These are phyloP conservation scores for Dorcoceras hygrometricum DNA, from an alignment of 257 asterid species.

Conservation along the genomic window DNA sequence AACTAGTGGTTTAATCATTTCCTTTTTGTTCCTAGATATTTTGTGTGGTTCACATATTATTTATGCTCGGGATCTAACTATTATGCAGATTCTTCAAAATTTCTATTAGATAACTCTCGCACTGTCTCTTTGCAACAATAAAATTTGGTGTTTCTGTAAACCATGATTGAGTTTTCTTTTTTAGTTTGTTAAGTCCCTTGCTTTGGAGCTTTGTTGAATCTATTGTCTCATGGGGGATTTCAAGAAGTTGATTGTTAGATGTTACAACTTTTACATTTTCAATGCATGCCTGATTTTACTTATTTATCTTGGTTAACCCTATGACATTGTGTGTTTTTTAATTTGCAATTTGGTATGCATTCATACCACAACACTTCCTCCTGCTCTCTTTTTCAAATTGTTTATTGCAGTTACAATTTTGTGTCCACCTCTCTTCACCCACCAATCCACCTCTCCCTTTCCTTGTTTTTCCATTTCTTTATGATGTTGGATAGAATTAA, in stretches of 20 bases:
- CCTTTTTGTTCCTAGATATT: background rate
- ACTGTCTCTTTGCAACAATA: background rate
- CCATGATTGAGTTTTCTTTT: background rate
- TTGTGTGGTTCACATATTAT: background rate
- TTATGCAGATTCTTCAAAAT: background rate
- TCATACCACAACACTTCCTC: background rate
- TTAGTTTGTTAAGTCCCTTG: background rate
- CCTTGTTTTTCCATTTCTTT: background rate
- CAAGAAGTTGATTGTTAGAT: background rate
- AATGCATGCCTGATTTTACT: background rate
- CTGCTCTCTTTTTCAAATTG: slow-evolving; percentile 2
- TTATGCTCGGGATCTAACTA: background rate
- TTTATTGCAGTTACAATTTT: slow-evolving; percentile 14
- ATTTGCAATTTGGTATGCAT: background rate
- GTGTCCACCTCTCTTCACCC: too few species aligned
- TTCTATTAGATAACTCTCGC: background rate
- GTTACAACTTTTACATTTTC: too few species aligned
- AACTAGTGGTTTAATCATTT: background rate
- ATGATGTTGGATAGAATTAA: background rate
- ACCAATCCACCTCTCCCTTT: too few species aligned
- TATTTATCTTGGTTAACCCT: too few species aligned
- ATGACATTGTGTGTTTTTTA: background rate
- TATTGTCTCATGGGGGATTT: background rate
- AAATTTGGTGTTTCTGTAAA: background rate
- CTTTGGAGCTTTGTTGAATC: background rate